Base-by-base conservation (phyloP, 2,329 filamentous ascomycete species). In the Aspergillus sp. region DNA sequence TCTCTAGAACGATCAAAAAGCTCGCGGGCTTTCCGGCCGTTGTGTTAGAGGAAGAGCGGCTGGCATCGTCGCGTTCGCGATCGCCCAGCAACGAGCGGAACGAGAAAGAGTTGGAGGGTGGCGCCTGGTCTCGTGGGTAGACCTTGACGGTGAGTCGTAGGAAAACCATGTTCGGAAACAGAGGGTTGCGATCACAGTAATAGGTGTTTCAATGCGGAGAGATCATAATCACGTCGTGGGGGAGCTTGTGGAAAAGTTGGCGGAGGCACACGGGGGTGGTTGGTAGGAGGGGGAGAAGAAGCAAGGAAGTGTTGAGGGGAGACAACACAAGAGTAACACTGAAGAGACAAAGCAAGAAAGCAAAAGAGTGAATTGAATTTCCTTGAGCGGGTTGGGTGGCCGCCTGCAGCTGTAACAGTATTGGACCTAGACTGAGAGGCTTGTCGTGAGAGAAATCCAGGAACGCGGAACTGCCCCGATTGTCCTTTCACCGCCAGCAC, bases 101-200 rank as follows among this genome's bases (percentile, higher is more conserved):
- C 5, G 58, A 59, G 2, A 61, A 58, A 20, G 55, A 56, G 51
- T 48, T 53, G 0, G 61, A 41, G 20, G 53, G n/a, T 42, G 55
- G 56, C 11, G 64, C n/a, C 54, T 65, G 66, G 44, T 70, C 68
- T 42, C 61, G 64, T 3, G 72, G 69, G 38, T 55, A 68, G 53
- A 76, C 65, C 59, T 73, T 72, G 26, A 75, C 67, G 15, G 69
- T 67, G 3, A 75, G 64, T n/a, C 73, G 71, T 17, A 76, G 64
- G 32, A 72, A 66, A 44, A 75, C 71, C 71, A 76, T 74, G 41
- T 53, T 52, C 53, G 47, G n/a, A 30, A 24, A 41, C 13, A 30
- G 18, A 13, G 17, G 18, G 26, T 32, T 26, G 36, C 34, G 26
- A 44, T 34, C 12, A 15, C 18, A 44, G 12, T 39, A 22, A 12